Evolutionary conservation across 2,329 filamentous ascomycete species (phyloP), one percentile per base, ranked within the genome.

Genomic region (Neofusicoccum umdonicola): DNA sequence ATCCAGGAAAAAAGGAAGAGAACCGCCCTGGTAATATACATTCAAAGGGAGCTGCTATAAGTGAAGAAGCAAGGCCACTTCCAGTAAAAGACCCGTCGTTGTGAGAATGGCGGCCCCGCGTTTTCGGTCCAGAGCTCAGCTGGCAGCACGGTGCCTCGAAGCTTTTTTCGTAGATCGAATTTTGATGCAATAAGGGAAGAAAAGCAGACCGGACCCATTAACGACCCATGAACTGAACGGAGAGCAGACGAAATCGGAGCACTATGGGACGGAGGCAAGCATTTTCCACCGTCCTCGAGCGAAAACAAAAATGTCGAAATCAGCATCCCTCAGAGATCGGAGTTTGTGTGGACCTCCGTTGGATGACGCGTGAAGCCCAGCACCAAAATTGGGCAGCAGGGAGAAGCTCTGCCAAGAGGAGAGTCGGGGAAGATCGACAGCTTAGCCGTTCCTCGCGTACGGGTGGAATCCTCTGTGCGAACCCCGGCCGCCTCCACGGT

Each of bases 401-500:
- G 54, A 31, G 45, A 57, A 22, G 22, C 22, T 22, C 22, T 1
- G 22, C 12, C 13, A 7, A 35, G 37, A 12, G 37, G 11, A 22
- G 22, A 22, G 22, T n/a, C 31, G 52, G 37, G 34, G 52, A 57
- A 31, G 52, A 37, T 60, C 41, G 56, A 37, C 56, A 22, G 27
- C 42, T 47, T 60, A 60, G 27, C 56, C 56, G 41, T 61, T 65
- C 63, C 63, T 42, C 63, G 56, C 47, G 50, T 96, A 96, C 37
- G 92, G 92, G 75, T 96, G 92, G 78, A 87, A 96, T 3, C 91
- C 91, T 34, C 92, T 82, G 77, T 84, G 77, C 4, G 88, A 86
- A 66, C 91, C 90, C 67, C 92, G 83, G 17, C 94, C 92, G 60
- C 94, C 94, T 62, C 95, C 94, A 45, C 94, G 89, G 77, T 97